phyloP scores from a whole-genome alignment of 108 stramenopile species.

The Skeletonema tropicum region DNA sequence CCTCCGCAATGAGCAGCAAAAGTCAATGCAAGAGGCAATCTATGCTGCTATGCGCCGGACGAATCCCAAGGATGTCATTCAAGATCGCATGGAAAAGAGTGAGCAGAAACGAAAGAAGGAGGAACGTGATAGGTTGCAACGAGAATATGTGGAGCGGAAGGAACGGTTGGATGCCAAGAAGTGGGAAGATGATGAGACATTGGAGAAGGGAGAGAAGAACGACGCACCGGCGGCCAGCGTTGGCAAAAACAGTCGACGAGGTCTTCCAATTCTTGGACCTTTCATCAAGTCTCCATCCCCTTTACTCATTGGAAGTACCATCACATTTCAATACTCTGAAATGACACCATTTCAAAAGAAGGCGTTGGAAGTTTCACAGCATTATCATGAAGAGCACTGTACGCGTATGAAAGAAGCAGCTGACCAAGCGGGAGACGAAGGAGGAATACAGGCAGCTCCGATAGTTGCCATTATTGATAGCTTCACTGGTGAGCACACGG shows the following conservation, averaged over 20 bases:
- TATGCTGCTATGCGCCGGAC: slow-evolving; percentile 4
- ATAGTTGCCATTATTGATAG: slow-evolving; percentile 62
- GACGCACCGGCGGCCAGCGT: not conserved
- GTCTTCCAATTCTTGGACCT: slow-evolving; percentile 15
- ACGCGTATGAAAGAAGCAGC: not conserved
- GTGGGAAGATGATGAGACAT: not conserved
- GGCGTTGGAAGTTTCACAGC: slow-evolving; percentile 23
- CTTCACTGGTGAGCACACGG: slow-evolving; percentile 16
- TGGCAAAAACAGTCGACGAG: slow-evolving; percentile 1
- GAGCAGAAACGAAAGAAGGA: slow-evolving; percentile 5
- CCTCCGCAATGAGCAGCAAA: not conserved
- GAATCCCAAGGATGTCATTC: slow-evolving; percentile 8
- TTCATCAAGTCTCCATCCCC: slow-evolving; percentile 7
- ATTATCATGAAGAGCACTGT: slow-evolving; percentile 26
- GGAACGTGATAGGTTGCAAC: slow-evolving; percentile 1
- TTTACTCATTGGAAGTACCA: slow-evolving; percentile 29
- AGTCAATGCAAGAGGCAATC: slow-evolving; percentile 2
- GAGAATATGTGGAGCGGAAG: slow-evolving; percentile 10
- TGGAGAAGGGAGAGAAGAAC: slow-evolving; percentile 6
- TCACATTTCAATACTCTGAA: slow-evolving; percentile 11
- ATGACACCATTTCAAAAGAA: slow-evolving; percentile 31
- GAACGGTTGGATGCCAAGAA: slow-evolving; percentile 14
- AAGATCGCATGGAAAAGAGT: not conserved
- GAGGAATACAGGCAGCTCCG: slow-evolving; percentile 53
- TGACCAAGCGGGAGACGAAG: slow-evolving; percentile 2